Evolutionary conservation across 306 rosid species (phyloP), one percentile per base, ranked within the genome.

Genomic region (Pyrus pyrifolia): DNA sequence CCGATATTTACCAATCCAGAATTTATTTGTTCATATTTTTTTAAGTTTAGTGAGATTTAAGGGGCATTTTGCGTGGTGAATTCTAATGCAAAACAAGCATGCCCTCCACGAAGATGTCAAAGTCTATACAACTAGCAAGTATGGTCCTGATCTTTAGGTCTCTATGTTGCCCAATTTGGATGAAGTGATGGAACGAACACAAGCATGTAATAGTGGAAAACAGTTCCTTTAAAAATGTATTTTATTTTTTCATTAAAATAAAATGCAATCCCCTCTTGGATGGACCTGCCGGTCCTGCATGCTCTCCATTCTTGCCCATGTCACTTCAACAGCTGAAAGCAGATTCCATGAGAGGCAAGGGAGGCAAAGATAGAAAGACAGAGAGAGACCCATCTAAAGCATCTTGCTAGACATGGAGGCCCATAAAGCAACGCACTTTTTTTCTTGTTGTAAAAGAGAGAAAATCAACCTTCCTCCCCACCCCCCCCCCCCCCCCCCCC

Each of bases 371-470:
- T 38, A 68, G 73, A 45, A 55, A 17, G 59, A 4, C 51, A 5
- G 6, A 67, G 76, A 69, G 63, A 68, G 62, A 73, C 64, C 67
- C 21, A 46, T 71, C 71, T 31, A 29, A 77, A 79, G 87, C 88
- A 86, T 85, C 91, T 82, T 83, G 78, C 79, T 75, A 77, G 84
- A 88, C 79, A 81, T 86, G 85, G 84, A 86, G 80, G 81, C 74
- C 82, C 80, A 85, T 74, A 68, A 68, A 86, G 86, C 73, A 71
- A 27, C 42, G 77, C 74, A 53, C 40, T 81, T 83, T 87, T 72
- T 70, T 14, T 8, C 75, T 73, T 75, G 42, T 78, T 71, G 74
- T 59, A 76, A 6, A 61, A 17, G 65, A 53, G 45, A 75, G 57
- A 81, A 79, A 79, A 74, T 82, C 81, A 78, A 66, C 55, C 83